Evolutionary conservation across 305 asterid species (phyloP).

Genomic region (Solanum hybrid): DNA sequence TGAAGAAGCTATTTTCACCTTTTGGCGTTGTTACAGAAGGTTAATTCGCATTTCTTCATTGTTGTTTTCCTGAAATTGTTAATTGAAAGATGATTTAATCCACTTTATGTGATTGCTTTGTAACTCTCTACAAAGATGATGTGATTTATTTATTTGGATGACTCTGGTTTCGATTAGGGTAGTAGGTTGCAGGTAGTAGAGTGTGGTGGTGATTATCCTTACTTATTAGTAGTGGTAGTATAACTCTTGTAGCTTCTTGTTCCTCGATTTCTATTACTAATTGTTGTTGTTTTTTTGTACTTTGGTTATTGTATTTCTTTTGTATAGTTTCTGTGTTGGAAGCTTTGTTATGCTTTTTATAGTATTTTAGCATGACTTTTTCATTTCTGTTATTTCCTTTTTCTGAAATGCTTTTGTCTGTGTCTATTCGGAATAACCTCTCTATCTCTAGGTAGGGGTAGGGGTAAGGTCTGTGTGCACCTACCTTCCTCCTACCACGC

Average conservation of each 20-base stretch:
- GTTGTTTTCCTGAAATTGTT: neutral
- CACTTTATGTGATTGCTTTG: neutral
- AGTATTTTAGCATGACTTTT: neutral
- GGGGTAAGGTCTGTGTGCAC: neutral
- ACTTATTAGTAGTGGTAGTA: neutral
- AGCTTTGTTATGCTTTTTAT: neutral
- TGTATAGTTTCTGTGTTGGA: neutral
- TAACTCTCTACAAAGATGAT: neutral
- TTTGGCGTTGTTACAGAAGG: slow-evolving; percentile 59
- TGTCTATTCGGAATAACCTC: neutral
- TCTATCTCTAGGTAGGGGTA: neutral
- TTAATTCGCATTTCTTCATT: slow-evolving; percentile 3
- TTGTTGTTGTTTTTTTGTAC: neutral
- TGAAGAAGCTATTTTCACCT: slow-evolving; percentile 50
- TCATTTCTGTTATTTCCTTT: neutral
- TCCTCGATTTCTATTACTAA: neutral
- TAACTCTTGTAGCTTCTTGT: neutral
- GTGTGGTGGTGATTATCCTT: neutral
- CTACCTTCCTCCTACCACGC: neutral
- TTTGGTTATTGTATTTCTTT: neutral
- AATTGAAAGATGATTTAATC: neutral
- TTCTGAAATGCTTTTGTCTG: neutral
- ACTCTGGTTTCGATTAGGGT: neutral
- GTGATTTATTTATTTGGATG: neutral
- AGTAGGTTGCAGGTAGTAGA: neutral